Conservation (phyloP, 2,329 filamentous ascomycete species). For the Monilinia fructigena region DNA sequence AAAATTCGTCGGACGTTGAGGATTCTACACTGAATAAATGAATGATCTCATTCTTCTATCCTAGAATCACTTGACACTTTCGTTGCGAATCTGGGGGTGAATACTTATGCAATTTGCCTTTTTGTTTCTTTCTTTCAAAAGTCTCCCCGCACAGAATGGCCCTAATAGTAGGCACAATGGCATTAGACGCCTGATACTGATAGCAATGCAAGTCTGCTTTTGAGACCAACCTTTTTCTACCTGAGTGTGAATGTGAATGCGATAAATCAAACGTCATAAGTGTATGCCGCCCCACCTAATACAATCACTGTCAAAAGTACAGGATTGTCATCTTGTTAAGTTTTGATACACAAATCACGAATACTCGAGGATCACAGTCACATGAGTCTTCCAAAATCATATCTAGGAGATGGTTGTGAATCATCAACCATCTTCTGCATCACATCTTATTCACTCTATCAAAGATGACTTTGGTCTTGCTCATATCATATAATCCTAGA, state of each 20-base stretch:
- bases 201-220: conserved; percentile 21
- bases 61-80: conserved; percentile 7
- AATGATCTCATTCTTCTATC: not conserved
- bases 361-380: conserved; percentile 8
- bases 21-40: conserved; percentile 10
- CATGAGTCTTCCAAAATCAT: conserved; percentile 7
- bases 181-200: conserved; percentile 20
- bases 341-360: conserved; percentile 10
- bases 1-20: conserved; percentile 11
- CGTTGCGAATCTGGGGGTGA: conserved; percentile 17
- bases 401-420: conserved; percentile 12
- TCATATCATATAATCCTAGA: conserved; percentile 16
- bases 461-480: conserved; percentile 11
- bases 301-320: not conserved
- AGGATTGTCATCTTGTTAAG: conserved; percentile 9
- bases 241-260: not conserved
- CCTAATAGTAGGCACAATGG: conserved; percentile 22
- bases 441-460: conserved; percentile 16
- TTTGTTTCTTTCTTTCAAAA: conserved; percentile 24
- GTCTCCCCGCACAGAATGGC: conserved; percentile 21
- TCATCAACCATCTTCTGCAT: conserved; percentile 18
- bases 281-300: not conserved
- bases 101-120: conserved; percentile 15
- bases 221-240: not conserved
- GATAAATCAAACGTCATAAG: not conserved